These are phyloP conservation scores for Cornus kousa DNA, from an alignment of 148 eudicot genomes.

Conservation along the genomic window DNA sequence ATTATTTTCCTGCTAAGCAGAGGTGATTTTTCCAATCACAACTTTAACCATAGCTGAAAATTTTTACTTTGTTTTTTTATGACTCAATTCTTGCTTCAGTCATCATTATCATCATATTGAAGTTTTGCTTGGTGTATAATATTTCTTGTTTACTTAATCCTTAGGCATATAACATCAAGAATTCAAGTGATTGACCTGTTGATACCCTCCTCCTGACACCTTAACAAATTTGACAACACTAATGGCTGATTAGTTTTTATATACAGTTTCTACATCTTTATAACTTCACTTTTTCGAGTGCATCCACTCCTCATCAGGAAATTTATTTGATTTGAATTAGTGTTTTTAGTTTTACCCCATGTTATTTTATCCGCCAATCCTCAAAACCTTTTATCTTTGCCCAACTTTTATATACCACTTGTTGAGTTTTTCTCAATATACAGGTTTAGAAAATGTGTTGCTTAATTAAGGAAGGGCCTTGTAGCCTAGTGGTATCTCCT, in stretches of 20 bases:
- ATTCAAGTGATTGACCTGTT: not conserved
- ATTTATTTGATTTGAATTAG: not conserved
- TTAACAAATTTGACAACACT: not conserved
- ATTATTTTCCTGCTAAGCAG: slow-evolving; percentile 74
- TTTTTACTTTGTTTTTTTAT: not conserved
- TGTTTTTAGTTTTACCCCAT: not conserved
- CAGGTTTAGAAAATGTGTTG: not conserved
- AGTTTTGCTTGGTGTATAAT: not conserved
- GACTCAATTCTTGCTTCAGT: not conserved
- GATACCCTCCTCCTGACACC: not conserved
- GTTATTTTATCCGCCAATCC: not conserved
- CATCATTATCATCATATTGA: not conserved
- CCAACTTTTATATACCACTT: not conserved
- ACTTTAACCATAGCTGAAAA: not conserved
- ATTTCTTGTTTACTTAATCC: not conserved
- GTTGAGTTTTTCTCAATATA: not conserved
- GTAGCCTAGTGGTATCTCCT: no score
- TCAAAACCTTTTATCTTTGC: not conserved
- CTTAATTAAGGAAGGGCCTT: no score
- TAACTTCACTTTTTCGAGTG: not conserved
- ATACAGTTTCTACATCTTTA: not conserved
- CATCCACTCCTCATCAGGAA: not conserved
- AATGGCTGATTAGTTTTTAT: not conserved
- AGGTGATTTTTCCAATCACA: slow-evolving; percentile 35
- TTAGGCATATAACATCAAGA: not conserved